phyloP scores from a whole-genome alignment of 2,329 filamentous ascomycete species.

The Pezicula radicicola region DNA sequence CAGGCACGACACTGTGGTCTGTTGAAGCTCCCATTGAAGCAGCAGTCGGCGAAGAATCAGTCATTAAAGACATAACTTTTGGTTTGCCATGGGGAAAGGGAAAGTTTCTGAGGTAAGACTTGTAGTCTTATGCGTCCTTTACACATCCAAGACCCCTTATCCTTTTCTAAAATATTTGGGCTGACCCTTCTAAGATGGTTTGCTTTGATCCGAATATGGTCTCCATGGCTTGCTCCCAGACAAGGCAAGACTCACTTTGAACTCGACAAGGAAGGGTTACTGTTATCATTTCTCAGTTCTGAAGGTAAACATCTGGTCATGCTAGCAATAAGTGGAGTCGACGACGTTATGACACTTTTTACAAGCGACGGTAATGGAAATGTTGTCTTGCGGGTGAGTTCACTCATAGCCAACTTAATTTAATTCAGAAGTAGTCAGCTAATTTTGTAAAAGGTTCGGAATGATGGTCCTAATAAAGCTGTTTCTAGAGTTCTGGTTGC shows the following conservation, averaged over 20 bases:
- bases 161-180: background rate
- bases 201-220: constrained; percentile 74
- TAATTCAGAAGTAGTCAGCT: constrained; percentile 4
- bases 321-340: constrained; percentile 72
- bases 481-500: constrained; percentile 65
- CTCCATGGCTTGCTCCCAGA: constrained; percentile 83
- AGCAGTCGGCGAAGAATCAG: constrained; percentile 55
- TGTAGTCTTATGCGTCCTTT: background rate
- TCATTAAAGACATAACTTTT: constrained; percentile 38
- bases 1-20: constrained; percentile 69
- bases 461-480: constrained; percentile 58
- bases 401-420: constrained; percentile 20
- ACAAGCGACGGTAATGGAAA: constrained; percentile 62
- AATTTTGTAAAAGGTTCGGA: constrained; percentile 47
- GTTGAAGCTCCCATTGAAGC: constrained; percentile 53
- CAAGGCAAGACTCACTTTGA: constrained; percentile 68
- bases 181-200: constrained; percentile 61
- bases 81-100: constrained; percentile 29
- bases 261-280: constrained; percentile 73
- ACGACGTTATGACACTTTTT: constrained; percentile 68
- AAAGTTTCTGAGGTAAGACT: constrained; percentile 26
- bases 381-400: constrained; percentile 60
- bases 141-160: background rate
- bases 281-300: constrained; percentile 72
- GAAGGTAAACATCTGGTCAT: constrained; percentile 75